A percentile compares a stretch with the other conserved stretches of the same genome.
Evolutionary conservation across 208 protist genomes (phyloP).

Genomic region (Trichomonas vaginalis): DNA sequence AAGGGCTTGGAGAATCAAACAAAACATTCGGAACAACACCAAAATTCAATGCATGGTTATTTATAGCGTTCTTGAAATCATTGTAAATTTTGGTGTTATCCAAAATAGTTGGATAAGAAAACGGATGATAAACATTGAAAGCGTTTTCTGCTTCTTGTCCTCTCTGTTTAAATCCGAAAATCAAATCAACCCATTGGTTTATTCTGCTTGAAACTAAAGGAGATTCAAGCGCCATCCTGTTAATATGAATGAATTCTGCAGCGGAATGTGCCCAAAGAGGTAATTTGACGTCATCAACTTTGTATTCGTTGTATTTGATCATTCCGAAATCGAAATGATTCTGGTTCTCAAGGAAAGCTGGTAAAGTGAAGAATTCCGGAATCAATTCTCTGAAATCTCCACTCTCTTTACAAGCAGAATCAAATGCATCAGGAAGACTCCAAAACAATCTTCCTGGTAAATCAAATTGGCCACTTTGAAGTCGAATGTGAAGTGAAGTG

Average conservation of each 20-base stretch:
- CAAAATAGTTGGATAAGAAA: not conserved
- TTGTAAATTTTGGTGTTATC: not conserved
- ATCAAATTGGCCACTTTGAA: not conserved
- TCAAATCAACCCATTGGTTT: conserved; percentile 9
- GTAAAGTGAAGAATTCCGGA: not conserved
- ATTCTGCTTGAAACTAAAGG: not conserved
- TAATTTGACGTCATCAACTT: not conserved
- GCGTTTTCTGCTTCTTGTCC: not conserved
- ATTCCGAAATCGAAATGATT: not conserved
- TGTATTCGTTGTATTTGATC: not conserved
- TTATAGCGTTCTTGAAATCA: not conserved
- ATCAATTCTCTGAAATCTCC: not conserved
- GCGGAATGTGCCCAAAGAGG: not conserved
- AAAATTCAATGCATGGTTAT: not conserved
- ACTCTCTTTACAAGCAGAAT: not conserved
- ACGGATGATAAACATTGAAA: not conserved
- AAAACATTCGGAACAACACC: not conserved
- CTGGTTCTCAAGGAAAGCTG: not conserved
- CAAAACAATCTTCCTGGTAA: not conserved
- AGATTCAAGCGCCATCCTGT: not conserved
- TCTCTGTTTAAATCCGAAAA: conserved; percentile 5
- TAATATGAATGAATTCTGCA: not conserved
- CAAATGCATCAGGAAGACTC: not conserved
- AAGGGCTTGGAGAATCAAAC: not conserved
- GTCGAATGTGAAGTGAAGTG: not conserved